phyloP scores from a whole-genome alignment of 2,329 filamentous ascomycete species.

The Diaporthe sp. region DNA sequence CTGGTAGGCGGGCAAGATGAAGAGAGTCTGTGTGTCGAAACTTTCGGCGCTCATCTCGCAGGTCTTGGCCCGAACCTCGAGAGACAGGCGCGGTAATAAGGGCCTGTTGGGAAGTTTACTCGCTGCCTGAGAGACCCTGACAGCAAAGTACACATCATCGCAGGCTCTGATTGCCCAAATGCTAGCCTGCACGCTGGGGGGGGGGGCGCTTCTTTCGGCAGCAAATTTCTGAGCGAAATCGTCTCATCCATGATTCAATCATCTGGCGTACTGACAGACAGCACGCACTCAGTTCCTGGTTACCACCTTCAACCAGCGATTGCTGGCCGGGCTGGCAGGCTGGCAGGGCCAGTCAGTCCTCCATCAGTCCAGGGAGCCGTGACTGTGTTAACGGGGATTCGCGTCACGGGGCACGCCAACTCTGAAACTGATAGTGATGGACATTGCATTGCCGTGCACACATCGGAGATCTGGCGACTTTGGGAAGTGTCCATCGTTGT shows the following conservation, averaged over 20 bases:
- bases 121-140: background rate
- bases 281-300: background rate
- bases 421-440: conserved; percentile 40
- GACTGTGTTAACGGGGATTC: conserved; percentile 20
- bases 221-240: background rate
- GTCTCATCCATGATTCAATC: background rate
- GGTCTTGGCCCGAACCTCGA: conserved; percentile 26
- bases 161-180: background rate
- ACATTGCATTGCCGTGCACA: conserved; percentile 40
- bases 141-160: background rate
- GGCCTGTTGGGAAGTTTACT: background rate
- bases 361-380: background rate
- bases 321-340: conserved; percentile 1
- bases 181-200: background rate
- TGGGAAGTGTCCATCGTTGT: conserved; percentile 38
- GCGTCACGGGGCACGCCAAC: conserved; percentile 37
- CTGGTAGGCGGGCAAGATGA: conserved; percentile 9
- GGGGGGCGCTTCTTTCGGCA: background rate
- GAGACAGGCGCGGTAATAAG: conserved; percentile 5
- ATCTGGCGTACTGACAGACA: background rate
- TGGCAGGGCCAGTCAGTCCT: conserved; percentile 15
- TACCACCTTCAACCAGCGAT: background rate
- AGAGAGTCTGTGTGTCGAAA: conserved; percentile 25
- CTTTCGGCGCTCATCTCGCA: conserved; percentile 12
- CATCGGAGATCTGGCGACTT: conserved; percentile 40